Evolutionary conservation across 2,329 filamentous ascomycete species (phyloP).

Genomic region (Clonostachys solani): DNA sequence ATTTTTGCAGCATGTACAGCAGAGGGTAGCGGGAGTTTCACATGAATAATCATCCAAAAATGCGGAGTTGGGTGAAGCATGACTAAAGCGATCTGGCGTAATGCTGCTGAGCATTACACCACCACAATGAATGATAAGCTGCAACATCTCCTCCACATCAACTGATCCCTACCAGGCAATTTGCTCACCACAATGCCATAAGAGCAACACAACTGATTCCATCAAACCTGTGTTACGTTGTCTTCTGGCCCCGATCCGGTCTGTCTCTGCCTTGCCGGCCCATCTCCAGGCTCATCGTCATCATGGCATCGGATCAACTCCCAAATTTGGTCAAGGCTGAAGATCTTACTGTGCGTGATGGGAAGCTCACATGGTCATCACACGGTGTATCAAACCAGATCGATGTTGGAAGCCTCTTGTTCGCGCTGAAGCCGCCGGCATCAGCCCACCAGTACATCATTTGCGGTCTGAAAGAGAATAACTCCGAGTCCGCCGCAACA

Average conservation of each 20-base stretch:
- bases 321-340: too few relatives aligned
- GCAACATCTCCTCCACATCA: too few relatives aligned
- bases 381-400: constrained; percentile 7
- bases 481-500: constrained; percentile 9
- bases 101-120: too few relatives aligned
- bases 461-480: constrained; percentile 29
- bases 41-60: too few relatives aligned
- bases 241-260: not conserved
- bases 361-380: constrained; percentile 18
- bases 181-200: not conserved
- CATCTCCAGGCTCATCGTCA: not conserved
- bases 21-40: too few relatives aligned
- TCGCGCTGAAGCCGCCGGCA: constrained; percentile 11
- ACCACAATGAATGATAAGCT: too few relatives aligned
- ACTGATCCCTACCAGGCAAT: too few relatives aligned
- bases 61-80: too few relatives aligned
- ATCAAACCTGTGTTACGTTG: not conserved
- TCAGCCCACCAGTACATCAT: constrained; percentile 17
- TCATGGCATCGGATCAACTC: too few relatives aligned
- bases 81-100: too few relatives aligned
- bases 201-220: not conserved
- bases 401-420: constrained; percentile 18
- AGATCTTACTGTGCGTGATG: constrained; percentile 4
- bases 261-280: not conserved
- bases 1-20: too few relatives aligned